phyloP scores from a whole-genome alignment of 768 basidiomycete species.

The Butyriboletus loyo region DNA sequence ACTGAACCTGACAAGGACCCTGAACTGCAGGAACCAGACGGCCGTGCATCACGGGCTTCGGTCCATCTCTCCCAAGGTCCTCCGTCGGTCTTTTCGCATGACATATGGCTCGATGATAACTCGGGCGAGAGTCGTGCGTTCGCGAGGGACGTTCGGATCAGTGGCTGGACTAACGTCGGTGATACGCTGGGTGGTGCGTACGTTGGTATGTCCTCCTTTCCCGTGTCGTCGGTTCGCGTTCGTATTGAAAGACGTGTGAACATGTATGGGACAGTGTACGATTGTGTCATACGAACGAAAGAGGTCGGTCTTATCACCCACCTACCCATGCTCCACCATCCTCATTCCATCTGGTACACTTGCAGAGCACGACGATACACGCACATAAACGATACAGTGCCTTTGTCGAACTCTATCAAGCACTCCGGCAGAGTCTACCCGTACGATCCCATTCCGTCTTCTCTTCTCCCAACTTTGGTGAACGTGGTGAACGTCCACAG shows the following conservation, averaged over 20 bases:
- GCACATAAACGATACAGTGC: conserved; percentile 65
- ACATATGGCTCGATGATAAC: conserved; percentile 69
- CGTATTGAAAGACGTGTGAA: background rate
- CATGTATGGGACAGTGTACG: conserved; percentile 48
- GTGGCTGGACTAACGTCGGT: conserved; percentile 72
- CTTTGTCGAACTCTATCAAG: conserved; percentile 52
- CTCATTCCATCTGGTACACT: background rate
- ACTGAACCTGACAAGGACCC: background rate
- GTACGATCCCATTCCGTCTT: conserved; percentile 30
- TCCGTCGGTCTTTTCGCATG: conserved; percentile 60
- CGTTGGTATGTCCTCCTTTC: conserved; percentile 43
- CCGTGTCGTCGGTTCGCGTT: background rate
- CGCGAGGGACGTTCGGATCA: conserved; percentile 61
- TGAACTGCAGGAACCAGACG: conserved; percentile 21
- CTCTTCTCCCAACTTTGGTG: background rate
- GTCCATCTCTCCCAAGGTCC: conserved; percentile 31
- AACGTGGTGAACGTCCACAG: conserved; percentile 26
- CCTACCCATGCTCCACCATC: background rate
- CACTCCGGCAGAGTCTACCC: conserved; percentile 50
- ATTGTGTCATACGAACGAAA: conserved; percentile 65
- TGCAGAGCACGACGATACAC: conserved; percentile 59
- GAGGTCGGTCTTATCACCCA: conserved; percentile 35
- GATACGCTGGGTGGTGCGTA: conserved; percentile 64
- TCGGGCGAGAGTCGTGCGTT: conserved; percentile 53
- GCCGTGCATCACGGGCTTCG: conserved; percentile 21